Percentiles rank a stretch among this genome's conserved stretches.
Conservation (phyloP, 805 yeast genomes). For the Candida pseudoglaebosa region DNA sequence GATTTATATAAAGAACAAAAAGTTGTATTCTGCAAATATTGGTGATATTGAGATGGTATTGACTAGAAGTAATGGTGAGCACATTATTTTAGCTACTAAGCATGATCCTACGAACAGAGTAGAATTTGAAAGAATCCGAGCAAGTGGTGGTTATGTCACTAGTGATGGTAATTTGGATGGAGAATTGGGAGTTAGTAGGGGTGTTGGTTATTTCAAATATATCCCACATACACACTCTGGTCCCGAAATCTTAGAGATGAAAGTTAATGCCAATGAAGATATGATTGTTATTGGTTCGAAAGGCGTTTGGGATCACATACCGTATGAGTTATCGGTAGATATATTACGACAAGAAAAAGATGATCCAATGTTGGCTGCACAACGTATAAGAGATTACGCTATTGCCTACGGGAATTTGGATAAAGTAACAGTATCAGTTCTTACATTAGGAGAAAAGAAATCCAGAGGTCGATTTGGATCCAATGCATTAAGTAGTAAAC, state of each 20-base stretch:
- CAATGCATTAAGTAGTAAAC: conserved; percentile 31
- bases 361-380: conserved; percentile 89
- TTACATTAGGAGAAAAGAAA: conserved; percentile 59
- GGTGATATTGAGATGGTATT: conserved; percentile 88
- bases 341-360: conserved; percentile 75
- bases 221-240: conserved; percentile 87
- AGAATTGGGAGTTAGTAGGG: conserved; percentile 76
- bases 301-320: conserved; percentile 80
- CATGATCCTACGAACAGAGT: conserved; percentile 79
- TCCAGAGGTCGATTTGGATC: conserved; percentile 24
- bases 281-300: conserved; percentile 80
- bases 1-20: conserved; percentile 68
- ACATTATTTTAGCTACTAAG: conserved; percentile 61
- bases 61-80: conserved; percentile 79
- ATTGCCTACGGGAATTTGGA: conserved; percentile 85
- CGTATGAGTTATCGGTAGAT: conserved; percentile 85
- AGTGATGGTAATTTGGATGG: conserved; percentile 85
- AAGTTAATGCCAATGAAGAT: conserved; percentile 68
- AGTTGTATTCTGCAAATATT: conserved; percentile 75
- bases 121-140: conserved; percentile 83
- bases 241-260: conserved; percentile 67
- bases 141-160: conserved; percentile 87
- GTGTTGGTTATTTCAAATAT: conserved; percentile 84
- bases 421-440: conserved; percentile 74
- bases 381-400: conserved; percentile 89